These are phyloP conservation scores for Rhodotorula kratochvilovae DNA, from an alignment of 768 basidiomycete genomes.

Conservation along the genomic window DNA sequence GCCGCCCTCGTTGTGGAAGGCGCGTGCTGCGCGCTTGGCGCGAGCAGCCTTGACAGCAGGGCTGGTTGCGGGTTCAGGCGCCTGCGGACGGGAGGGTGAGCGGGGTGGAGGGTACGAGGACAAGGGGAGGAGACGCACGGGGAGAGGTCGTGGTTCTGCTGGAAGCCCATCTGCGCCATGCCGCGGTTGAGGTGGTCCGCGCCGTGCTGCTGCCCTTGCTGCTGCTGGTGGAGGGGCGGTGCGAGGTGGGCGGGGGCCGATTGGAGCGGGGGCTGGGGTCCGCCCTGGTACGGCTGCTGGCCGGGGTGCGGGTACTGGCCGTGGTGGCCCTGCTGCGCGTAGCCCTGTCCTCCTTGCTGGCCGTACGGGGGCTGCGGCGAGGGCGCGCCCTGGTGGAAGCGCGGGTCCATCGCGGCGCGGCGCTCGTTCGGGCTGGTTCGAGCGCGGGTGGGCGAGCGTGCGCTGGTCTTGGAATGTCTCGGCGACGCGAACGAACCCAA, in stretches of 20 bases:
- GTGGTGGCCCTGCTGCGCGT: neutral
- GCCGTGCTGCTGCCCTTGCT: neutral
- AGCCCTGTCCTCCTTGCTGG: neutral
- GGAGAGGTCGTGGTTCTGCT: neutral
- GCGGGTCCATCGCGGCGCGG: slow-evolving; percentile 19
- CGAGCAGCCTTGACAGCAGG: slow-evolving; percentile 21
- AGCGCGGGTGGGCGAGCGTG: neutral
- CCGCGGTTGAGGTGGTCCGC: slow-evolving; percentile 18
- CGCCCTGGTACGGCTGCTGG: neutral
- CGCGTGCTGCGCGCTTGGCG: slow-evolving; percentile 39
- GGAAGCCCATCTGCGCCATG: slow-evolving; percentile 11
- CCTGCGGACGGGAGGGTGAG: slow-evolving; percentile 1
- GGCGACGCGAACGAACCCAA: no score
- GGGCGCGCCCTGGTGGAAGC: slow-evolving; percentile 1
- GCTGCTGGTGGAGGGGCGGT: neutral
- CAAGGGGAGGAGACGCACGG: neutral
- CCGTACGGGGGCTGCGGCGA: slow-evolving; percentile 4
- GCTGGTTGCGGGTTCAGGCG: neutral
- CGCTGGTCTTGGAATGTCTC: neutral
- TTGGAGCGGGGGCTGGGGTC: neutral
- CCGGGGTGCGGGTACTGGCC: neutral
- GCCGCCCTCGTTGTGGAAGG: slow-evolving; percentile 41
- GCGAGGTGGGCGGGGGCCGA: neutral
- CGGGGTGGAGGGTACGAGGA: neutral
- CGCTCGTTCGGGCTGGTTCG: neutral